Base-by-base conservation (phyloP, 257 asterid genomes). In the Leptodermis oblonga region DNA sequence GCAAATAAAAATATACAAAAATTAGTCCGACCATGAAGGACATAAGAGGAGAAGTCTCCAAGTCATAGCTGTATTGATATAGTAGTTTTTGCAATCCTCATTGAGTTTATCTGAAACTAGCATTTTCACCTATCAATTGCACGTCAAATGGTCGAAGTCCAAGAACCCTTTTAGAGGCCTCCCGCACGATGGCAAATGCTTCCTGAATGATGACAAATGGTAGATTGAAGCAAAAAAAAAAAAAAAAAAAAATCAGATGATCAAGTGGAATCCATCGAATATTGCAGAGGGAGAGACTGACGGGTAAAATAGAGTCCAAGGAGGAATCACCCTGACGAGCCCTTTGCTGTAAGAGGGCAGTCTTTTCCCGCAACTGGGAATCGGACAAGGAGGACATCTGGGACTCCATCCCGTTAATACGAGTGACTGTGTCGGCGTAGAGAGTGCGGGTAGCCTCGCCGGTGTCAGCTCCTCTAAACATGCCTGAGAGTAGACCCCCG, bases 131-230 rank as follows among this genome's bases (percentile, higher is more conserved):
- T 77, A 93, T 90, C 74, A 93, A 80, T 78, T 93, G 99, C 42
- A 90, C 97, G 76, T 93, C 97, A 69, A 93, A 93, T 14, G 99
- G 99, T 49, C 99, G 95, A 74, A 93, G 97, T 67, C 97, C 99
- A 1, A 93, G 92, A 82, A 93, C 99, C 81, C 99, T 85, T 78
- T 79, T 87, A 15, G 97, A 93, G 75, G 99, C 99, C 88, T 93
- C 99, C 75, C 97, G 85, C 46, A 93, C 99, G 14, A 93, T 78
- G 31, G 96, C 83, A 82, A 88, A 93, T 65, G 99, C 97, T 85
- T 93, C 99, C 99, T 93, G 88, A 86, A 77, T 73, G 62, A 30
- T 70, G 70, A 74, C n/a, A n/a, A n/a, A n/a, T n/a, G n/a, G n/a
- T n/a, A n/a, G n/a, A n/a, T n/a, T n/a, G n/a, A n/a, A n/a, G n/a